A percentile compares a stretch with the other conserved stretches of the same genome.
Evolutionary conservation across 805 yeast species (phyloP).

Genomic region (Metschnikowia reukaufii): DNA sequence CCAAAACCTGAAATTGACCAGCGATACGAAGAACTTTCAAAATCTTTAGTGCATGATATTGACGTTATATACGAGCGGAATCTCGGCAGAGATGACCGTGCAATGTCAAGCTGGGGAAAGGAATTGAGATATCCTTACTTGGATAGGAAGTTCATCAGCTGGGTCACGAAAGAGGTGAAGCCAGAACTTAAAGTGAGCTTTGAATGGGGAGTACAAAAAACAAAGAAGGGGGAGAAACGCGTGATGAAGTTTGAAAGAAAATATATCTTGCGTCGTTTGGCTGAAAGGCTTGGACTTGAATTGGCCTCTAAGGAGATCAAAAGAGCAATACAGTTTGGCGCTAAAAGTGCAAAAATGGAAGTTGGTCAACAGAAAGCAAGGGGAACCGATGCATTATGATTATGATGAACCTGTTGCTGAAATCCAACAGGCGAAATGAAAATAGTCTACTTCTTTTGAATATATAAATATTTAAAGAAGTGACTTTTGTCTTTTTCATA

Average conservation of each 20-base stretch:
- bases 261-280: constrained; percentile 60
- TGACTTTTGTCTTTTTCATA: too few species aligned
- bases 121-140: constrained; percentile 88
- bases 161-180: constrained; percentile 48
- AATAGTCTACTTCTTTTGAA: too few species aligned
- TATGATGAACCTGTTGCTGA: too few species aligned
- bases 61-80: constrained; percentile 74
- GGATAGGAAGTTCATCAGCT: constrained; percentile 58
- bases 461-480: too few species aligned
- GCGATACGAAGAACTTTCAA: constrained; percentile 43
- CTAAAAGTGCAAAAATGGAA: constrained; percentile 91
- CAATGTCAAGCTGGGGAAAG: constrained; percentile 80
- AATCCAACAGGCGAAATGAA: too few species aligned
- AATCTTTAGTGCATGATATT: constrained; percentile 70
- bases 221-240: constrained; percentile 29
- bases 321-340: constrained; percentile 96
- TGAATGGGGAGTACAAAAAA: constrained; percentile 23
- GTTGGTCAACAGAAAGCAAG: constrained; percentile 70
- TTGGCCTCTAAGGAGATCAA: constrained; percentile 74
- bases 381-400: constrained; percentile 59
- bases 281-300: constrained; percentile 47
- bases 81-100: constrained; percentile 89
- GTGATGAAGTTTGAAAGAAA: constrained; percentile 43
- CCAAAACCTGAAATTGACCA: constrained; percentile 17
- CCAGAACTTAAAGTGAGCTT: constrained; percentile 44